phyloP scores from a whole-genome alignment of 2,329 filamentous ascomycete genomes.

The Aspergillus brasiliensis region DNA sequence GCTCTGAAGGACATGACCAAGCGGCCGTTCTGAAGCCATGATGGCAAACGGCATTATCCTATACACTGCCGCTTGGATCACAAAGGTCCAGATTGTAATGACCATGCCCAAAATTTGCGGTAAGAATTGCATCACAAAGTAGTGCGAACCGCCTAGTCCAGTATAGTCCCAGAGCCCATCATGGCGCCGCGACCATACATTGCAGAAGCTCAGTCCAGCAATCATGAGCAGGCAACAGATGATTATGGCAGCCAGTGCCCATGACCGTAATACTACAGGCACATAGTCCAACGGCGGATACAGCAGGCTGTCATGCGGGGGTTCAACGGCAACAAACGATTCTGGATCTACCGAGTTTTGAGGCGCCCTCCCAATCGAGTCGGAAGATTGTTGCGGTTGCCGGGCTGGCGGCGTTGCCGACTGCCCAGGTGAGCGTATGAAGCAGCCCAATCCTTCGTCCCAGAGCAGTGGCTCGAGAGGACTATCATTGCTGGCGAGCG shows the following conservation, averaged over 20 bases:
- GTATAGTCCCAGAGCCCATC: conserved; percentile 69
- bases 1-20: conserved; percentile 65
- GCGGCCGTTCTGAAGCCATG: conserved; percentile 67
- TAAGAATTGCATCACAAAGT: conserved; percentile 84
- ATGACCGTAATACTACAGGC: conserved; percentile 69
- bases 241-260: conserved; percentile 63
- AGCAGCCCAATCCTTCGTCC: conserved; percentile 49
- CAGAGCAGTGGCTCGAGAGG: conserved; percentile 55
- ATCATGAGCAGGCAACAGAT: conserved; percentile 69
- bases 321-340: conserved; percentile 52
- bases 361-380: conserved; percentile 9
- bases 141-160: conserved; percentile 69
- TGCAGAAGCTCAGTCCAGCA: conserved; percentile 70
- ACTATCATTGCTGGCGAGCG: conserved; percentile 48
- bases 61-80: conserved; percentile 71
- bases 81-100: conserved; percentile 75
- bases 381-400: conserved; percentile 26
- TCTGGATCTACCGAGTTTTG: conserved; percentile 37
- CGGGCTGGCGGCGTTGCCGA: conserved; percentile 37
- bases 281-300: conserved; percentile 66
- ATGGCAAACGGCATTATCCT: conserved; percentile 75
- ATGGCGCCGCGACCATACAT: conserved; percentile 65
- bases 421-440: conserved; percentile 36
- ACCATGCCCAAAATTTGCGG: conserved; percentile 74
- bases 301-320: conserved; percentile 46